Evolutionary conservation across 2,329 filamentous ascomycete species (phyloP), one percentile per base, ranked within the genome.

Genomic region (Mollisiaceae sp.): DNA sequence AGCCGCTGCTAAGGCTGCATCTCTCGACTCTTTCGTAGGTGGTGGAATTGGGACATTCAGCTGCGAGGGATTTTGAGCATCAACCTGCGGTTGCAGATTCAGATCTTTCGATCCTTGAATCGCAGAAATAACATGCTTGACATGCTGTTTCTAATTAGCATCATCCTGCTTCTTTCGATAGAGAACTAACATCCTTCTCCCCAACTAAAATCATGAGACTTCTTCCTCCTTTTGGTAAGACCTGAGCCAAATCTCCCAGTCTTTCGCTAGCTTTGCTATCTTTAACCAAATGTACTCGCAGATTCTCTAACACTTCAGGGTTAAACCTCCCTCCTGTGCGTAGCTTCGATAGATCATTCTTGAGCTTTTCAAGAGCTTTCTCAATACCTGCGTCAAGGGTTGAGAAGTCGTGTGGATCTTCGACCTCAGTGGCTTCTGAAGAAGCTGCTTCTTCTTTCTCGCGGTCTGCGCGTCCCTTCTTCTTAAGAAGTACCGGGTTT

Each of bases 201-300:
- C 87, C 85, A 45, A 86, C 86, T 24, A 90, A 75, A n/a, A 91
- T 79, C 65, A 86, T 84, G 36, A 91, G 76, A 70, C 82, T 82
- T 63, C 88, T 78, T 12, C 88, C 82, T 32, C 83, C 88, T 72
- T 89, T 88, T 0, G 87, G 86, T 45, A 91, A 80, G 18, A 91
- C 86, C 73, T 90, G 89, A 2, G 88, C 89, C 64, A 92, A 73
- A 73, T 91, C 88, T 11, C 83, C 82, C 59, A 92, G 71, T 67
- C 79, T 82, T 58, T 85, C 81, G 1, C 77, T 84, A 65, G 84
- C 79, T 65, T 83, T 86, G 24, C 73, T 75, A 57, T 77, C 79
- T 64, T 88, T 86, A 65, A 79, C 81, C 57, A 89, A 72, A 59
- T 83, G 79, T n/a, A 91, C 88, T 43, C 83, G 82, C 61, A 91